Evolutionary conservation across 257 asterid species (phyloP).

Genomic region (Cynanchum wilfordii): DNA sequence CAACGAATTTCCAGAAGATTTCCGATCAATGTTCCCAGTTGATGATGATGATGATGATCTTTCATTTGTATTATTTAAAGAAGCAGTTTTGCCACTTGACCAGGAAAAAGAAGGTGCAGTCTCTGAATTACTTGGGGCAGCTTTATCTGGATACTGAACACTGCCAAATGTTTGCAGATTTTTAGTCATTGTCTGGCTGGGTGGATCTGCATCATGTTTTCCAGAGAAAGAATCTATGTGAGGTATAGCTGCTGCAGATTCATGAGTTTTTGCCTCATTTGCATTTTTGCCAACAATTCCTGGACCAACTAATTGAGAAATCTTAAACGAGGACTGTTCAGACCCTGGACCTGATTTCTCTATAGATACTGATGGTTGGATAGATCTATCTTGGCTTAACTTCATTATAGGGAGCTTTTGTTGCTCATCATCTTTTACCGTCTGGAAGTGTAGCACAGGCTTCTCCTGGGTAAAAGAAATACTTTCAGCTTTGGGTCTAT

Average conservation of each 20-base stretch:
- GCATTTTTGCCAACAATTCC: constrained; percentile 15
- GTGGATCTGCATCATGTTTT: constrained; percentile 27
- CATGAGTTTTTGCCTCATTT: constrained; percentile 20
- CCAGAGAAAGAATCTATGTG: constrained; percentile 30
- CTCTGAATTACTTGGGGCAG: constrained; percentile 27
- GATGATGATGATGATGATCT: constrained; percentile 23
- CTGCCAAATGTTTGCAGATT: constrained; percentile 22
- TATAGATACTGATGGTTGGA: constrained; percentile 8
- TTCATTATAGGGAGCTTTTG: constrained; percentile 15
- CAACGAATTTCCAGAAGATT: constrained; percentile 22
- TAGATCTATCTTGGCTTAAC: constrained; percentile 26
- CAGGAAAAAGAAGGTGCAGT: constrained; percentile 31
- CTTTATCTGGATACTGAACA: constrained; percentile 32
- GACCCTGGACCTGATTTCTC: constrained; percentile 15
- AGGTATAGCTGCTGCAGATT: constrained; percentile 37
- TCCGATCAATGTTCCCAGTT: constrained; percentile 19
- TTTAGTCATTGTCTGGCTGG: constrained; percentile 36
- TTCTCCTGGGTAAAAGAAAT: constrained; percentile 25
- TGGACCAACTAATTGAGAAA: constrained; percentile 16
- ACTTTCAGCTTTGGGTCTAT: constrained; percentile 27
- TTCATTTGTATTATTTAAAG: constrained; percentile 28
- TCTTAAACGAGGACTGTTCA: constrained; percentile 19
- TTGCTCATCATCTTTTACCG: constrained; percentile 28
- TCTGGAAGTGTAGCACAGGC: constrained; percentile 28
- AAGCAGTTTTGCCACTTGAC: constrained; percentile 29